Evolutionary conservation across 139 green algal genomes (phyloP), one percentile per base, ranked within the genome.

Genomic region (Pleodorina starrii): DNA sequence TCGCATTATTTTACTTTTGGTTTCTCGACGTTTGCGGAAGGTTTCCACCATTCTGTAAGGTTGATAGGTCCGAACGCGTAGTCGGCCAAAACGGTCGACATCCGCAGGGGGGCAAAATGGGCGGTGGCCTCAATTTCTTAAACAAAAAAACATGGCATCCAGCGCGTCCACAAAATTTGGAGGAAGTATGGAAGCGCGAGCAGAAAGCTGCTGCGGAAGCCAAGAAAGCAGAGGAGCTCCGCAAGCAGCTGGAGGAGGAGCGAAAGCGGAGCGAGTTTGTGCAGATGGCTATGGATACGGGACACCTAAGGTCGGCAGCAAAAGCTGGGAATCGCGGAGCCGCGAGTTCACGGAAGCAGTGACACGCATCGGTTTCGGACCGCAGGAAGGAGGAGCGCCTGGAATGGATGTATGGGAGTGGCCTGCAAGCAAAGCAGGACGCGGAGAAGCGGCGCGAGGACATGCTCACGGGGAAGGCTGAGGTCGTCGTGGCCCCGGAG

Each of bases 361-460:
- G 32, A 46, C 36, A 48, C 16, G 16, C 46, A 29, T 7, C 25
- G 68, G 1, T 2, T 46, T 38, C 19, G 59, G 32, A 21, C 3
- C 54, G 48, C 90, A 94, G 91, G 74, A 88, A 92, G 23, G 74
- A 90, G 16, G 95, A 98, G 63, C 92, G 96, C 0, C 85, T 99
- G 82, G 98, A 99, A 80, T 99, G 98, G 96, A 98, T 99, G 97
- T 99, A 99, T 89, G 94, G 94, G 40, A 95, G 95, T 12, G 94
- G 96, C 40, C 78, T 99, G 85, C 90, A 90, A 59, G 94, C 95
- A 29, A 94, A 96, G 59, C 89, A 95, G 73, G 96, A 98, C 75
- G 96, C 96, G 0, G 63, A 60, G n/a, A 93, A 97, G 91, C 78
- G 91, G 25, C 63, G 90, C 14, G 95, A 97, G 80, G 95, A 95